Percentiles rank a stretch among this genome's conserved stretches.
These are phyloP conservation scores for Scytalidium lignicola DNA, from an alignment of 2,329 filamentous ascomycete species.

Conservation along the genomic window DNA sequence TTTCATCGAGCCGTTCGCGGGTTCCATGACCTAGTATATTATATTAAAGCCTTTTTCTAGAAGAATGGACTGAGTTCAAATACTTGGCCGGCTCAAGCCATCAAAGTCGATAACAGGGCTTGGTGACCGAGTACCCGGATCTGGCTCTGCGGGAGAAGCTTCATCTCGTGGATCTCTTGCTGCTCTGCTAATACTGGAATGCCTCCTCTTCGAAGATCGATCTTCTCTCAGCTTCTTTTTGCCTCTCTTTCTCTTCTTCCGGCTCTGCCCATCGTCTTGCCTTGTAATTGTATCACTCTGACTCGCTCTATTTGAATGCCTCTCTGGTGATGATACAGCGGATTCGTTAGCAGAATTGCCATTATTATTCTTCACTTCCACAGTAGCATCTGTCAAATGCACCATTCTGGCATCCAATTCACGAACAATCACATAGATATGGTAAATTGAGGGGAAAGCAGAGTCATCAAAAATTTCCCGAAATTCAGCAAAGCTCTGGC, in stretches of 20 bases:
- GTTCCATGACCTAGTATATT: slow-evolving; percentile 49
- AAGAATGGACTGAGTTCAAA: slow-evolving; percentile 13
- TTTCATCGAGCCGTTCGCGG: slow-evolving; percentile 51
- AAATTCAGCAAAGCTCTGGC: no score
- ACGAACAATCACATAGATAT: neutral
- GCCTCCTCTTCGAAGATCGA: neutral
- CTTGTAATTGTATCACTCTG: neutral
- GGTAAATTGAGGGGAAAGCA: no score
- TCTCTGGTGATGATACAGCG: neutral
- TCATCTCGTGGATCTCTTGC: slow-evolving; percentile 1
- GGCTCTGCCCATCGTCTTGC: neutral
- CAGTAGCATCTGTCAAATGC: neutral
- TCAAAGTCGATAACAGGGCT: slow-evolving; percentile 53
- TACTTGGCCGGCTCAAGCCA: slow-evolving; percentile 50
- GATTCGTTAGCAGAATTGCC: neutral
- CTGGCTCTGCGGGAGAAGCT: slow-evolving; percentile 7
- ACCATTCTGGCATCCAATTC: neutral
- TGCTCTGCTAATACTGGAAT: neutral
- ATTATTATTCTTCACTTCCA: neutral
- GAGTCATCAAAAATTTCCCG: neutral
- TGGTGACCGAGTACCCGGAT: slow-evolving; percentile 34
- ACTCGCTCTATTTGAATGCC: neutral
- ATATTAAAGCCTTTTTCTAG: slow-evolving; percentile 8
- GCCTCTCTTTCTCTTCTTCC: neutral
- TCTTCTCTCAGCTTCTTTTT: neutral